phyloP scores from a whole-genome alignment of 345 rosid species.

The Salix purpurea region DNA sequence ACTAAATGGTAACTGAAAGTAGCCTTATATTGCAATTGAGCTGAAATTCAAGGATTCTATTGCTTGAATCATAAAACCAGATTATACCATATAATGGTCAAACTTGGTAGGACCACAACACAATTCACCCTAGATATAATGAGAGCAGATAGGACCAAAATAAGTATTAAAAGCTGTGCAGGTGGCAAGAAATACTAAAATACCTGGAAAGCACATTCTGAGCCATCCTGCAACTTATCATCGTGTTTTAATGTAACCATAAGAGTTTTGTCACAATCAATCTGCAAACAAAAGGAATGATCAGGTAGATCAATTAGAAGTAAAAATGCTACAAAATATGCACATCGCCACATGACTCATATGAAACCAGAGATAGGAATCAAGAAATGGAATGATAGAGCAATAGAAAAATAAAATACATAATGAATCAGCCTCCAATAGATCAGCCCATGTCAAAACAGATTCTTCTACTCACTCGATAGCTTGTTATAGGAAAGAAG shows the following conservation, averaged over 20 bases:
- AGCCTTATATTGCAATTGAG: background rate
- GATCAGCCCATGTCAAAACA: background rate
- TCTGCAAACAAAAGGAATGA: slow-evolving; percentile 42
- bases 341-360: background rate
- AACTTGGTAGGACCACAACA: background rate
- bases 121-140: background rate
- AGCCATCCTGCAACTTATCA: slow-evolving; percentile 90
- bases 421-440: background rate
- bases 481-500: background rate
- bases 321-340: slow-evolving; percentile 1
- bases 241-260: slow-evolving; percentile 93
- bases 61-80: background rate
- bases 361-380: background rate
- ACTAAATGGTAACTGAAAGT: background rate
- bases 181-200: background rate
- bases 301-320: slow-evolving; percentile 14
- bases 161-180: background rate
- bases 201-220: slow-evolving; percentile 95
- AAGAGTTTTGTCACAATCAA: slow-evolving; percentile 87
- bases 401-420: background rate
- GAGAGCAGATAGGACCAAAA: background rate
- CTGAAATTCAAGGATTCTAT: background rate
- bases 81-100: background rate
- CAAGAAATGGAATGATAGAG: background rate
- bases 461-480: background rate